Base-by-base conservation (phyloP, 2,329 filamentous ascomycete species). In the Colletotrichum plurivorum region DNA sequence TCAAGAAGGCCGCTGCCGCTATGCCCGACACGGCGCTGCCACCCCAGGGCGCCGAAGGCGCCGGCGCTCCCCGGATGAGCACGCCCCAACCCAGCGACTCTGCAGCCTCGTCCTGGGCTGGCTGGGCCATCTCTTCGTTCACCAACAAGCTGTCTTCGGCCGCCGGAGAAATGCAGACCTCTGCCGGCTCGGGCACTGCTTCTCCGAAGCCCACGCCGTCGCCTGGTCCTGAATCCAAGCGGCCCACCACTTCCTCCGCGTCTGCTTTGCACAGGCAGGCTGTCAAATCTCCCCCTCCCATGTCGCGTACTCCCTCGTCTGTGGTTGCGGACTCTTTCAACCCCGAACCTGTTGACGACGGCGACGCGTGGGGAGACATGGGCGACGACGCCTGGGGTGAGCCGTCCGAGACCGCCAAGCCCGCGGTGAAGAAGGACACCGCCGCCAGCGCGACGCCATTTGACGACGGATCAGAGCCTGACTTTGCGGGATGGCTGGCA, bases 91-190 rank as follows among this genome's bases (percentile, higher is more conserved):
- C 87, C 2, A 79, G 76, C 70, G 80, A 82, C 53, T 88, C 87
- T 46, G 87, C 91, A 62, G 84, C 87, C 22, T 90, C 90, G 3
- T 86, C 87, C 4, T 98, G 96, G 96, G 90, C 96, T 1, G 96
- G 96, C 13, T 99, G 96, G 96, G 96, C 96, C 1, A 98, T 99
- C 63, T 98, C 96, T 0, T 98, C 94, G 1, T 99, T 99, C 78
- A 98, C 96, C 2, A 98, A 98, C 81, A 98, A 97, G 76, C 79
- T 98, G 13, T 91, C 94, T 2, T 83, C 93, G 0, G 94, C 94
- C 0, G 92, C 92, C 9, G 96, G 96, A 18, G 93, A 98, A 66
- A 99, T 99, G 71, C 87, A 95, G 76, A 83, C 89, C 1, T 80
- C 84, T 61, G 85, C 86, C 69, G 82, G 82, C 43, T 78, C 81